phyloP scores from a whole-genome alignment of 768 basidiomycete species.

The Boletellus sp. region DNA sequence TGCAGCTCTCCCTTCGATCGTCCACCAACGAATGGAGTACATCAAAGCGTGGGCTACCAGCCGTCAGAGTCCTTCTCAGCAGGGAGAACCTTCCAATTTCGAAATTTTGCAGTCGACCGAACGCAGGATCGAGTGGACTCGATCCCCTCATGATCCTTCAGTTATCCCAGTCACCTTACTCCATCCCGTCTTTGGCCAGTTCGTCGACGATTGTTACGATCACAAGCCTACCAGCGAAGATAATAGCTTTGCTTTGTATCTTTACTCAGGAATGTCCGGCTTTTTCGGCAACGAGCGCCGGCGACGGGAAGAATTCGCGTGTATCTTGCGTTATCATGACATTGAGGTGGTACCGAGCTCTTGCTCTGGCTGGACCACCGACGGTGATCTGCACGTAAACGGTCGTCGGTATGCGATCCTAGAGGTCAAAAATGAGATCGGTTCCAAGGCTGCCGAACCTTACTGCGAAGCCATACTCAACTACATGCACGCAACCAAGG shows the following conservation, averaged over 20 bases:
- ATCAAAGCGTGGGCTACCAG: no score
- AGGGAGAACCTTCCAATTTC: background rate
- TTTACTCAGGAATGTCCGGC: background rate
- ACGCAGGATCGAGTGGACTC: background rate
- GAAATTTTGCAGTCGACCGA: background rate
- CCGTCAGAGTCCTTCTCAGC: background rate
- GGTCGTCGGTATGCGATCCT: slow-evolving; percentile 16
- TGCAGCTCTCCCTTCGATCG: no score
- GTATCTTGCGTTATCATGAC: slow-evolving; percentile 1
- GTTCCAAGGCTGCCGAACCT: slow-evolving; percentile 25
- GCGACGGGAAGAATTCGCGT: background rate
- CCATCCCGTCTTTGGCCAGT: slow-evolving; percentile 7
- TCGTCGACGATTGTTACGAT: slow-evolving; percentile 8
- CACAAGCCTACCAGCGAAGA: background rate
- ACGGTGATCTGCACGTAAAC: slow-evolving; percentile 16
- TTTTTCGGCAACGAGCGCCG: slow-evolving; percentile 14
- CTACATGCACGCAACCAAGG: slow-evolving; percentile 14
- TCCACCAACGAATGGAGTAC: no score
- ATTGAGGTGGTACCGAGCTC: background rate
- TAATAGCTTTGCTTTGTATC: slow-evolving; percentile 10
- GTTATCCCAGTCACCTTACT: slow-evolving; percentile 6
- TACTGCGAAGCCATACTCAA: slow-evolving; percentile 22
- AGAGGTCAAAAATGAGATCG: slow-evolving; percentile 4
- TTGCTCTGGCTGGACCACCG: slow-evolving; percentile 4
- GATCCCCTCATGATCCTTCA: background rate